Evolutionary conservation across 1,284 basidiomycete genomes (phyloP).

Genomic region (Mycosarcoma maydis): DNA sequence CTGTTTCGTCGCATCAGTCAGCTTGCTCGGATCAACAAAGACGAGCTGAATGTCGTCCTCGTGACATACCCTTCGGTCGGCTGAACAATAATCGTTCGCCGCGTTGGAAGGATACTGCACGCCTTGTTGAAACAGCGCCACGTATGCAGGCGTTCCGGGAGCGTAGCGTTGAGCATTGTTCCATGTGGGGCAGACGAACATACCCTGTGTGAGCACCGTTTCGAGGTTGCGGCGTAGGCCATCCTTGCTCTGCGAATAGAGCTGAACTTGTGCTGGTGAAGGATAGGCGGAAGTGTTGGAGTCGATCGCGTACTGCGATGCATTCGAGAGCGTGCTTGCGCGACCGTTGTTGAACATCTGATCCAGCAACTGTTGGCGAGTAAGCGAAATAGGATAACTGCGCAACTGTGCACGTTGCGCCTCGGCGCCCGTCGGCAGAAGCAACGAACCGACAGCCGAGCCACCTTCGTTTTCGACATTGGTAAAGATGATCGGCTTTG

Average conservation of each 20-base stretch:
- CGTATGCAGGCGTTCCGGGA: slow-evolving; percentile 7
- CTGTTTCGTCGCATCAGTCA: slow-evolving; percentile 1
- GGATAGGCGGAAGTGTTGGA: slow-evolving; percentile 14
- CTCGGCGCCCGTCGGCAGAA: slow-evolving; percentile 11
- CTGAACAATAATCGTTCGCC: slow-evolving; percentile 45
- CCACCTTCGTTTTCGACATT: slow-evolving; percentile 58
- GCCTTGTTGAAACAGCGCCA: slow-evolving; percentile 38
- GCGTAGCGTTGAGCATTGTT: slow-evolving; percentile 37
- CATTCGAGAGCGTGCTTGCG: not conserved
- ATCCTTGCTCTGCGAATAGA: slow-evolving; percentile 15
- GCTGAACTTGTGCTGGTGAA: not conserved
- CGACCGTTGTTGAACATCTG: slow-evolving; percentile 48
- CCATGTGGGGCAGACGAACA: slow-evolving; percentile 50
- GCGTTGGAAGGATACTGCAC: slow-evolving; percentile 43
- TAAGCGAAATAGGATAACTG: slow-evolving; percentile 14
- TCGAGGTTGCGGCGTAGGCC: slow-evolving; percentile 40
- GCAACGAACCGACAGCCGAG: slow-evolving; percentile 14
- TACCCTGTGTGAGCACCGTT: slow-evolving; percentile 41
- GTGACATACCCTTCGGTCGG: slow-evolving; percentile 44
- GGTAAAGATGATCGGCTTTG: slow-evolving; percentile 40
- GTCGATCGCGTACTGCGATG: slow-evolving; percentile 16
- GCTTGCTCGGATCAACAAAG: slow-evolving; percentile 29
- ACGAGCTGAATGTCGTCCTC: slow-evolving; percentile 58
- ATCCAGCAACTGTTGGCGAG: slow-evolving; percentile 14
- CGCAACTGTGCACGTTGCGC: slow-evolving; percentile 8